Evolutionary conservation across 2,329 filamentous ascomycete genomes (phyloP).

Genomic region (Fusarium sambucinum): DNA sequence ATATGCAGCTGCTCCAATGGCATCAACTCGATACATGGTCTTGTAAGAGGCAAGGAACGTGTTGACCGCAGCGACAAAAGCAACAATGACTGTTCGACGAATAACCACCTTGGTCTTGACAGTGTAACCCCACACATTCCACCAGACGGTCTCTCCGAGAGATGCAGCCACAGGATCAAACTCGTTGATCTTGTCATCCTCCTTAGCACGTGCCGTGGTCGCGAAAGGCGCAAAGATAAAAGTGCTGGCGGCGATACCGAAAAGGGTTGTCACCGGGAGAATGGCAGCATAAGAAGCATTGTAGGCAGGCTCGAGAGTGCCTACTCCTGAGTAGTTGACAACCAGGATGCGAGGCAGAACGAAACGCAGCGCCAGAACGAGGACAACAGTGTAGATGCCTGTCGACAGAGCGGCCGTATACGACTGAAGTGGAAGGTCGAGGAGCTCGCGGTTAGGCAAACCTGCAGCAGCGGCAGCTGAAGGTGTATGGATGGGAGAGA

Average conservation of each 20-base stretch:
- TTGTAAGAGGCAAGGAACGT: slow-evolving; percentile 74
- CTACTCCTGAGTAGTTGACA: slow-evolving; percentile 78
- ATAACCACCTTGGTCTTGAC: slow-evolving; percentile 72
- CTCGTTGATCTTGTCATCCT: slow-evolving; percentile 61
- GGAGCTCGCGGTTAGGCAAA: slow-evolving; percentile 72
- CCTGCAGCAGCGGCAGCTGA: slow-evolving; percentile 55
- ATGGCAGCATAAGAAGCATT: slow-evolving; percentile 70
- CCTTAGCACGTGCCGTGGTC: slow-evolving; percentile 61
- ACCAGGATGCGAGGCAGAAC: slow-evolving; percentile 80
- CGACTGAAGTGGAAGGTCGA: slow-evolving; percentile 72
- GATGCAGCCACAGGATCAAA: slow-evolving; percentile 76
- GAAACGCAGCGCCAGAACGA: slow-evolving; percentile 76
- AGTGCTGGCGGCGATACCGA: slow-evolving; percentile 77
- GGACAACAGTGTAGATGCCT: slow-evolving; percentile 78
- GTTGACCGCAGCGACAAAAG: slow-evolving; percentile 67
- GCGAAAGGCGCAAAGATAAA: slow-evolving; percentile 83
- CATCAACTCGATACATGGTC: slow-evolving; percentile 77
- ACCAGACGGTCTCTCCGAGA: slow-evolving; percentile 76
- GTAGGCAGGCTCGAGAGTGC: slow-evolving; percentile 76
- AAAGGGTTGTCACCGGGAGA: slow-evolving; percentile 67
- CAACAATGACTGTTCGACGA: slow-evolving; percentile 71
- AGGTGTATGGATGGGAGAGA: slow-evolving; percentile 72
- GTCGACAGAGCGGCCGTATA: slow-evolving; percentile 77
- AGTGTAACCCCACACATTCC: slow-evolving; percentile 79
- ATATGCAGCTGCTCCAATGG: slow-evolving; percentile 77